Conservation (phyloP, 2,329 filamentous ascomycete species). For the Botrytis medusae region DNA sequence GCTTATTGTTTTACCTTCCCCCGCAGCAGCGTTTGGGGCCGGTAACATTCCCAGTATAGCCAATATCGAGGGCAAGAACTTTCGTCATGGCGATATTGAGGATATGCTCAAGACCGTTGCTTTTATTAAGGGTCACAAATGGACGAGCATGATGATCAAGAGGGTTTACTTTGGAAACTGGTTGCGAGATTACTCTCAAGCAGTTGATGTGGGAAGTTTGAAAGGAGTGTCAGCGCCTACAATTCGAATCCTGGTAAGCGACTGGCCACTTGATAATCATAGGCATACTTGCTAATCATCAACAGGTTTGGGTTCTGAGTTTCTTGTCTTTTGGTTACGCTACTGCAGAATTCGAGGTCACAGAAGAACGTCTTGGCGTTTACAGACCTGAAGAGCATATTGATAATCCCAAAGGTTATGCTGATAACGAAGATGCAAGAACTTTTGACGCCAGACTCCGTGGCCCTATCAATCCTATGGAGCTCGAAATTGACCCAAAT, state of each 20-base stretch:
- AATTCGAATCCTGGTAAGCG: constrained; percentile 66
- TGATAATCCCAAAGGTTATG: constrained; percentile 78
- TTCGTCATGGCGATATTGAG: constrained; percentile 75
- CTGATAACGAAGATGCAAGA: constrained; percentile 81
- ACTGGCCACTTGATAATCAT: neutral
- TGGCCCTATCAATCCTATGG: constrained; percentile 69
- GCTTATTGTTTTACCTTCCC: constrained; percentile 57
- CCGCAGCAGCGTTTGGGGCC: constrained; percentile 63
- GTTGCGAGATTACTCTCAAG: constrained; percentile 81
- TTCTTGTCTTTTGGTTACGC: constrained; percentile 83
- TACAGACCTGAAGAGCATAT: constrained; percentile 76
- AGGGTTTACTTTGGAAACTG: constrained; percentile 85
- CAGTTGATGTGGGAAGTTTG: constrained; percentile 75
- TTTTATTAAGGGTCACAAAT: constrained; percentile 79
- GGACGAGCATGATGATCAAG: constrained; percentile 76
- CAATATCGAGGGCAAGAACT: constrained; percentile 61
- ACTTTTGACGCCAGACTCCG: constrained; percentile 79
- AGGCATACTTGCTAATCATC: constrained; percentile 22
- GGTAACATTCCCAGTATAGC: constrained; percentile 69
- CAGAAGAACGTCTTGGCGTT: constrained; percentile 73
- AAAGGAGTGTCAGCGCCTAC: constrained; percentile 77
- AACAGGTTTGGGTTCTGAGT: constrained; percentile 71
- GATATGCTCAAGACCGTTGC: constrained; percentile 77
- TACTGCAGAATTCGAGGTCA: constrained; percentile 84
- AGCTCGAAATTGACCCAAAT: constrained; percentile 69